phyloP scores from a whole-genome alignment of 2,329 filamentous ascomycete species.

The Colletotrichum lupini region DNA sequence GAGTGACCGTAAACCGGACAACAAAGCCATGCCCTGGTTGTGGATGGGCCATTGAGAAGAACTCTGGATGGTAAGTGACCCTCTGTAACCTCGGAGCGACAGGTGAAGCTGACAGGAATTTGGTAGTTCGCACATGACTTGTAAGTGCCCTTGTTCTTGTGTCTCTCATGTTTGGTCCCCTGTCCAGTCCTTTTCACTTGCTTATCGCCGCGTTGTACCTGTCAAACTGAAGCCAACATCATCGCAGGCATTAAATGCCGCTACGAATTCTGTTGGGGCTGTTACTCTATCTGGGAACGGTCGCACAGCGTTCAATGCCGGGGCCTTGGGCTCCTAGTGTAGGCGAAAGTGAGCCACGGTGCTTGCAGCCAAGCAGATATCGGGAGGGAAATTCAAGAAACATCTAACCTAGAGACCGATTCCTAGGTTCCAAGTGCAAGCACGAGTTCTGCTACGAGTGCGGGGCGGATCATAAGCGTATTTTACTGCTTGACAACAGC shows the following conservation, averaged over 20 bases:
- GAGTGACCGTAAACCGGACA: constrained; percentile 41
- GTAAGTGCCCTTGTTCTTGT: constrained; percentile 43
- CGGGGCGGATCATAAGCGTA: constrained; percentile 45
- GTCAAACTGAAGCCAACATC: constrained; percentile 14
- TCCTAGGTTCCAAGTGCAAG: constrained; percentile 42
- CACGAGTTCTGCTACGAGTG: constrained; percentile 50
- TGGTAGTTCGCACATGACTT: constrained; percentile 53
- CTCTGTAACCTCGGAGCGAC: too few relatives aligned
- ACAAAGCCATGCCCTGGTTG: constrained; percentile 54
- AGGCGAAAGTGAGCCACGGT: not conserved
- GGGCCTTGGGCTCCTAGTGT: not conserved
- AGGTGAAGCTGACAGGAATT: constrained; percentile 37
- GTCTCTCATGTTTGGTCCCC: not conserved
- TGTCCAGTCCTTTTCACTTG: too few relatives aligned
- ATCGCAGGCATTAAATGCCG: constrained; percentile 47
- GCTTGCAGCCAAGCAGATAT: too few relatives aligned
- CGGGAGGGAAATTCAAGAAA: not conserved
- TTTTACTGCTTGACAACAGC: constrained; percentile 47
- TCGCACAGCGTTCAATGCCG: constrained; percentile 36
- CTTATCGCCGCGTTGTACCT: not conserved
- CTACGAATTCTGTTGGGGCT: constrained; percentile 50
- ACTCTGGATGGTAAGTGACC: constrained; percentile 51
- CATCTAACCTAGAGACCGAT: constrained; percentile 1
- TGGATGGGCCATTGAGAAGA: constrained; percentile 52
- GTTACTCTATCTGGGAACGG: constrained; percentile 37